Evolutionary conservation across 169 alveolate species (phyloP).

Genomic region (Ichthyophthirius multifiliis): DNA sequence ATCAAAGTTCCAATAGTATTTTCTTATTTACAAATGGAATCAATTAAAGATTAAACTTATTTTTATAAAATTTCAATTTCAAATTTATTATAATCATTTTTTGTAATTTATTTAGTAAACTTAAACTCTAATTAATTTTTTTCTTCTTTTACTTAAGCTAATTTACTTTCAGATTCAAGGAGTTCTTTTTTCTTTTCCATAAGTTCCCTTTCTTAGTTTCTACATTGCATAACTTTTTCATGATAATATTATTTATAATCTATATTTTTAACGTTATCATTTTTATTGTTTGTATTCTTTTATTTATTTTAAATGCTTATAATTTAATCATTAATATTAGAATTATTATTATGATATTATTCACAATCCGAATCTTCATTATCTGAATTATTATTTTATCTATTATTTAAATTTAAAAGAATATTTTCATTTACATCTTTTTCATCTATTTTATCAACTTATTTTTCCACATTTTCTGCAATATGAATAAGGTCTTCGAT

Average conservation of each 20-base stretch:
- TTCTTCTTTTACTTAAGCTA: conserved; percentile 3
- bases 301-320: not conserved
- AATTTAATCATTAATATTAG: not conserved
- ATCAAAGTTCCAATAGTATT: not conserved
- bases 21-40: not conserved
- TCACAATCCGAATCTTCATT: not conserved
- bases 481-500: no score
- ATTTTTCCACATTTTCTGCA: no score
- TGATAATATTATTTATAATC: not conserved
- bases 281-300: not conserved
- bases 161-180: not conserved
- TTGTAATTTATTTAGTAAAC: not conserved
- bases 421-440: no score
- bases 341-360: not conserved
- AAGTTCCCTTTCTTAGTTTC: not conserved
- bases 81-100: conserved; percentile 6
- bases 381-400: not conserved
- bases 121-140: not conserved
- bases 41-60: not conserved
- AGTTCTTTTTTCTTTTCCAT: not conserved
- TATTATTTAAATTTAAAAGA: not conserved
- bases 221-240: not conserved
- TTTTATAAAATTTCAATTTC: conserved; percentile 17
- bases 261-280: not conserved
- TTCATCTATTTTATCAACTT: no score